Evolutionary conservation across 2,329 filamentous ascomycete species (phyloP).

Genomic region (Rhinocladiella similis): DNA sequence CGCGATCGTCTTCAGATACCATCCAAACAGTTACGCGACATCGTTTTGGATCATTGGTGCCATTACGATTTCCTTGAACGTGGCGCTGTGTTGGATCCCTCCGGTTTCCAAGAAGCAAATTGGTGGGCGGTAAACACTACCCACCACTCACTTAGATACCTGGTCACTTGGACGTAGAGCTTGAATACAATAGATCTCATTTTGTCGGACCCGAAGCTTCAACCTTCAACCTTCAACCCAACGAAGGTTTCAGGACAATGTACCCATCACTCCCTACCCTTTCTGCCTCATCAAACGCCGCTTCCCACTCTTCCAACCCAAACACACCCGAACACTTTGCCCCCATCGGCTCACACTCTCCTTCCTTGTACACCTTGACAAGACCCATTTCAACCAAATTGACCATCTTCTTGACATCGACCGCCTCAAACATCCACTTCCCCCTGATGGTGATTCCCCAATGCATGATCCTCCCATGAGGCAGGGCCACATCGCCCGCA

Average conservation of each 20-base stretch:
- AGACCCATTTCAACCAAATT: constrained; percentile 26
- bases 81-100: constrained; percentile 64
- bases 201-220: too few species aligned
- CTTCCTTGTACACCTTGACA: constrained; percentile 17
- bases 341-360: constrained; percentile 2
- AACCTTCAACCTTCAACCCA: too few species aligned
- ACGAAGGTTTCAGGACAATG: constrained; percentile 9
- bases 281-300: constrained; percentile 13
- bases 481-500: constrained; percentile 22
- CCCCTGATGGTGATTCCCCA: constrained; percentile 26
- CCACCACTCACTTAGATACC: too few species aligned
- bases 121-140: constrained; percentile 36
- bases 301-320: constrained; percentile 18
- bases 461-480: constrained; percentile 22
- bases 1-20: constrained; percentile 78
- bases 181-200: too few species aligned
- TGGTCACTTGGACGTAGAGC: too few species aligned
- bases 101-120: constrained; percentile 58
- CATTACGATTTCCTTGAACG: constrained; percentile 69
- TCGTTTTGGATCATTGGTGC: constrained; percentile 81
- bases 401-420: constrained; percentile 25
- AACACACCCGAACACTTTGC: constrained; percentile 2
- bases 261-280: constrained; percentile 6
- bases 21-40: constrained; percentile 65
- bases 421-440: constrained; percentile 30